Evolutionary conservation across 306 rosid species (phyloP), one percentile per base, ranked within the genome.

Genomic region (Malus sylvestris): DNA sequence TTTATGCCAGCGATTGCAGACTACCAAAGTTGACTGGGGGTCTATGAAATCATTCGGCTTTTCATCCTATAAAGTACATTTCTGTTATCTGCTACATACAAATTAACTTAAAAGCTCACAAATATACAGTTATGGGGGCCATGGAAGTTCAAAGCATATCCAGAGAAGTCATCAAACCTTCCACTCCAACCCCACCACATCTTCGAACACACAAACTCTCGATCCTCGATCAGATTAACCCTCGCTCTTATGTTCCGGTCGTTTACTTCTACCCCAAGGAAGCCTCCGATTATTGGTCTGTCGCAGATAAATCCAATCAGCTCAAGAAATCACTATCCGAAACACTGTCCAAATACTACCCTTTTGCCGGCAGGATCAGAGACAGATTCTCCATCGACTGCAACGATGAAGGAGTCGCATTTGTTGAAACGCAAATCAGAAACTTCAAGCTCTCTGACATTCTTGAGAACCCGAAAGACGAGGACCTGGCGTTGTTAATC

Each of bases 151-250:
- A 87, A 57, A 61, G 74, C 12, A 35, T 87, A 33, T 49, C 75
- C 0, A 85, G 85, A 83, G 93, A 88, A 84, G 76, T 61, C 70
- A 83, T 92, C 35, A 88, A 77, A 65, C 96, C 97, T 7, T 81
- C 78, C 4, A 29, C 80, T 66, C 77, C 85, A 42, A 90, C 91
- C 60, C 86, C 89, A 22, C 70, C 81, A 58, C 77, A 84, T 11
- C 76, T 77, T 18, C 76, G 8, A 70, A 46, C 55, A 51, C 55
- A 75, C 25, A 70, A 68, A 2, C 87, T 90, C 25, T 86, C 85
- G 11, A 79, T 82, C 40, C 30, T 86, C 20, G 95, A 86, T 32
- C 78, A 78, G 32, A 5, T 81, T 14, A 8, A 73, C 67, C 53
- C 62, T 33, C 62, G 40, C 1, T 15, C 64, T 2, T 87, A 80